These are phyloP conservation scores for Deakozyma indianensis DNA, from an alignment of 805 yeast genomes.

Conservation along the genomic window DNA sequence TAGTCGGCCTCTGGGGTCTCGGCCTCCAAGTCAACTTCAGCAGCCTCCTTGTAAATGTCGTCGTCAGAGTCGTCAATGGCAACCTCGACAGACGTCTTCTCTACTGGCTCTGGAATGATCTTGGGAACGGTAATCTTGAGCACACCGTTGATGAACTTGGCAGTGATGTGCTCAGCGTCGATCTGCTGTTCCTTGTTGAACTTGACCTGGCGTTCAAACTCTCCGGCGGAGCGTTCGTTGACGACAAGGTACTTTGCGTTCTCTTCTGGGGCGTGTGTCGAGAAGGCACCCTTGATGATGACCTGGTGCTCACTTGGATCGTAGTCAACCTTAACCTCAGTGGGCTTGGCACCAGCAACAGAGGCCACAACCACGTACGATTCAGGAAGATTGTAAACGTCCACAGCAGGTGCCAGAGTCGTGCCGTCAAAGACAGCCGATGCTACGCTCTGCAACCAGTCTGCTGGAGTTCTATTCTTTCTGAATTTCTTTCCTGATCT, in stretches of 20 bases:
- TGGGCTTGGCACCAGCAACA: constrained; percentile 44
- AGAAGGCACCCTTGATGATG: constrained; percentile 32
- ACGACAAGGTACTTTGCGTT: constrained; percentile 24
- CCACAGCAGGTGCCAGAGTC: constrained; percentile 42
- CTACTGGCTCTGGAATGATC: constrained; percentile 18
- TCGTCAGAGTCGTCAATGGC: constrained; percentile 11
- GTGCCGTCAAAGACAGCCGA: background rate
- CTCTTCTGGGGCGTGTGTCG: background rate
- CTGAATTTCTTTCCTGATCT: background rate
- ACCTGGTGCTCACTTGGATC: constrained; percentile 44
- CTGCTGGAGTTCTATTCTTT: background rate
- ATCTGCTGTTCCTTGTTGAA: constrained; percentile 40
- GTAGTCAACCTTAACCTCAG: constrained; percentile 39
- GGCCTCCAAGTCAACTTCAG: background rate
- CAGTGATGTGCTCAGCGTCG: constrained; percentile 38
- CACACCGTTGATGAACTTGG: constrained; percentile 39
- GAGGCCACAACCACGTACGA: constrained; percentile 35
- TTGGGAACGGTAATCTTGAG: constrained; percentile 40
- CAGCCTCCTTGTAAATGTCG: constrained; percentile 3
- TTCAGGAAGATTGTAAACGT: constrained; percentile 37
- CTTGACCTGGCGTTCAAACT: constrained; percentile 41
- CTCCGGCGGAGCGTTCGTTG: constrained; percentile 42
- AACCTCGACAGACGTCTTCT: constrained; percentile 16
- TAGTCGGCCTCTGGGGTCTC: background rate
- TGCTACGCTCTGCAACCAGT: background rate